A percentile compares a stretch with the other conserved stretches of the same genome.
These are phyloP conservation scores for Chytriomyces confervae DNA, from an alignment of 192 early-diverging fungal genomes.

Conservation along the genomic window DNA sequence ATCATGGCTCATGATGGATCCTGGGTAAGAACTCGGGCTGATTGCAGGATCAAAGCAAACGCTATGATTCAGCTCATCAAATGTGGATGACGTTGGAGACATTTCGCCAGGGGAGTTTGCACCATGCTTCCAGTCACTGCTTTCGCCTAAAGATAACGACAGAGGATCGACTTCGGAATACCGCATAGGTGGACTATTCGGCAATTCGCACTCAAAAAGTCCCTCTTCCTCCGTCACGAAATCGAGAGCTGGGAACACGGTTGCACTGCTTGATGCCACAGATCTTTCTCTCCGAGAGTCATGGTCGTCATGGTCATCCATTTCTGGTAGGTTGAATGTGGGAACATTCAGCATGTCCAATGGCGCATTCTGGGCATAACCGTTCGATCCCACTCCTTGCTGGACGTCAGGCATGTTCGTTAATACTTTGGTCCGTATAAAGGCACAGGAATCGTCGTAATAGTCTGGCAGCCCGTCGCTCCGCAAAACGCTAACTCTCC, in stretches of 20 bases:
- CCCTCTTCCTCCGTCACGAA: too few relatives aligned
- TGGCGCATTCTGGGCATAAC: neutral
- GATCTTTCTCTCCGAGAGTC: neutral
- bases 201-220: too few relatives aligned
- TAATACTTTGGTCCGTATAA: neutral
- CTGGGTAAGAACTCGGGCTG: too few relatives aligned
- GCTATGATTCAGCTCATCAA: neutral
- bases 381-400: neutral
- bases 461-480: neutral
- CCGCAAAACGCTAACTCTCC: conserved; percentile 4
- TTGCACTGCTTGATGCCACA: neutral
- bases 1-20: too few relatives aligned
- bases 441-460: neutral
- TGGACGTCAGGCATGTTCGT: neutral
- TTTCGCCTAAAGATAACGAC: neutral
- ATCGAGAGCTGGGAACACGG: neutral
- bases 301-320: neutral
- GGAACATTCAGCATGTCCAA: neutral
- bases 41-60: neutral
- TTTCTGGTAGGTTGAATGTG: neutral
- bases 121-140: neutral
- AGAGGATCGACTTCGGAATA: neutral
- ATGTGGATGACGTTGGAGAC: neutral
- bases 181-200: neutral
- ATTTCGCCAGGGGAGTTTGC: neutral